These are phyloP conservation scores for Suillus ampliporus DNA, from an alignment of 768 basidiomycete genomes.

Conservation along the genomic window DNA sequence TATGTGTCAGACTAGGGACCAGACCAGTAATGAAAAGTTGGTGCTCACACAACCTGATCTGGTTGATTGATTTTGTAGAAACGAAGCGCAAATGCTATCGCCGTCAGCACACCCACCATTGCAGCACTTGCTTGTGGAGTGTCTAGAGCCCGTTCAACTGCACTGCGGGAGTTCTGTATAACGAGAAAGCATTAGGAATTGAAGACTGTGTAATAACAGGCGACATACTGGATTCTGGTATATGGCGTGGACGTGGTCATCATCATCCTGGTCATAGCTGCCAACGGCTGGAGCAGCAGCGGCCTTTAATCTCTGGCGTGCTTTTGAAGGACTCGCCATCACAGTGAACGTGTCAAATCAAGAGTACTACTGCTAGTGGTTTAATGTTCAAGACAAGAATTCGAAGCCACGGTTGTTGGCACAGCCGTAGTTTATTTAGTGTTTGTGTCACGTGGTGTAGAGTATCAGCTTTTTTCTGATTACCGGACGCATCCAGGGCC, in stretches of 20 bases:
- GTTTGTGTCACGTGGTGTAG: background rate
- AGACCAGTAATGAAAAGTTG: constrained; percentile 7
- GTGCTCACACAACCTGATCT: constrained; percentile 89
- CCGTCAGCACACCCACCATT: constrained; percentile 68
- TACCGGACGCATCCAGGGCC: background rate
- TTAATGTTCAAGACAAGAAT: background rate
- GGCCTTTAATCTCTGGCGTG: constrained; percentile 34
- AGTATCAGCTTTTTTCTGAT: background rate
- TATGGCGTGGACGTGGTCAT: constrained; percentile 56
- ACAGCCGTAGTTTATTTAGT: background rate
- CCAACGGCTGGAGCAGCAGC: constrained; percentile 24
- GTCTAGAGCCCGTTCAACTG: constrained; percentile 66
- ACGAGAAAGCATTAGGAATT: constrained; percentile 18
- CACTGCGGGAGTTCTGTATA: constrained; percentile 61
- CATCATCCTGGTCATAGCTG: constrained; percentile 47
- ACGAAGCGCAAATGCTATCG: constrained; percentile 79
- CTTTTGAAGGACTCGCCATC: constrained; percentile 39
- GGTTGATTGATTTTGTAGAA: constrained; percentile 96
- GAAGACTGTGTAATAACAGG: constrained; percentile 15
- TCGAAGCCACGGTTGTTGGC: background rate
- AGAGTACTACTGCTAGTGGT: too few relatives aligned
- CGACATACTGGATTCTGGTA: constrained; percentile 54
- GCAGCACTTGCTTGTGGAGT: constrained; percentile 64
- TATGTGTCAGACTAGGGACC: constrained; percentile 13
- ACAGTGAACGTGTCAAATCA: constrained; percentile 10